A percentile compares a stretch with the other conserved stretches of the same genome.
Evolutionary conservation across 169 alveolate species (phyloP).

Genomic region (Plasmodium billcollinsi): DNA sequence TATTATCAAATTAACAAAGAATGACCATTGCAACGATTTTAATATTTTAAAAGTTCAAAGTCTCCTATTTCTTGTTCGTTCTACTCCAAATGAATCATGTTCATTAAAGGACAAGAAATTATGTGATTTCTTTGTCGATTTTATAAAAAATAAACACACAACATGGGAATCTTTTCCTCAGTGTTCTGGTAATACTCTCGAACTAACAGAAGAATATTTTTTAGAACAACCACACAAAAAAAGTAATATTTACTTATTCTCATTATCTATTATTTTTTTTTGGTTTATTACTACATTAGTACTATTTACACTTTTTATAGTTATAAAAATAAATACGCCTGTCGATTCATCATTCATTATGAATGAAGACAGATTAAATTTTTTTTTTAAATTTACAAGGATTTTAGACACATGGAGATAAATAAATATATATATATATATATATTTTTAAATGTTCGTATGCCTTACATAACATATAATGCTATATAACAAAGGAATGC

Average conservation of each 20-base stretch:
- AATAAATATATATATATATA: conserved; percentile 2
- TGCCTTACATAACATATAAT: no score
- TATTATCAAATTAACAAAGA: conserved; percentile 20
- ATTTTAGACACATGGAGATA: conserved; percentile 56
- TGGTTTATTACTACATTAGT: conserved; percentile 41
- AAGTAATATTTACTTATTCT: conserved; percentile 54
- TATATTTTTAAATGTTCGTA: neutral
- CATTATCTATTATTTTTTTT: conserved; percentile 31
- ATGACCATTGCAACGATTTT: conserved; percentile 53
- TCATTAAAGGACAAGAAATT: conserved; percentile 51
- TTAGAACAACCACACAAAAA: conserved; percentile 32
- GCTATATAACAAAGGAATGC: no score
- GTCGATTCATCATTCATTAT: conserved; percentile 58
- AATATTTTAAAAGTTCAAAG: conserved; percentile 42
- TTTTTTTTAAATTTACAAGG: conserved; percentile 61
- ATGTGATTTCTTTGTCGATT: conserved; percentile 63
- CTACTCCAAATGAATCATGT: conserved; percentile 38
- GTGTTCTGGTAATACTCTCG: conserved; percentile 44
- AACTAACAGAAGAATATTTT: conserved; percentile 36
- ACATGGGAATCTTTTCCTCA: conserved; percentile 42
- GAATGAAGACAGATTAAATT: conserved; percentile 48
- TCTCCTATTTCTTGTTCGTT: conserved; percentile 40
- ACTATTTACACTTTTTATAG: conserved; percentile 30
- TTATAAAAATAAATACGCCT: conserved; percentile 53
- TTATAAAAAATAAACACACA: conserved; percentile 36